Base-by-base conservation (phyloP, 148 eudicot species). In the Silene conica region DNA sequence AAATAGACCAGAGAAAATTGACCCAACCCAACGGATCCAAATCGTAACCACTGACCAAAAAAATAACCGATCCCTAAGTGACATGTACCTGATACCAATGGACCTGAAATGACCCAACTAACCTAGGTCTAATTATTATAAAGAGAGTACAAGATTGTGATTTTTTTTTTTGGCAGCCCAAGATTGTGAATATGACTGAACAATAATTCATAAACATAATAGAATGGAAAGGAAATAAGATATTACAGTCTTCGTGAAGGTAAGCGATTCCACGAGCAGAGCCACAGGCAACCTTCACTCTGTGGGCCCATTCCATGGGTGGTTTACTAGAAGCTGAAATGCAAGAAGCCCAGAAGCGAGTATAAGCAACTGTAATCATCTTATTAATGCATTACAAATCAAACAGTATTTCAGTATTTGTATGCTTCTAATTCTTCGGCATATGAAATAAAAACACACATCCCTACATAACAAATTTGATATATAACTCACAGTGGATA, bases 231-330 rank as follows among this genome's bases (percentile, higher is more conserved):
- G 62, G 18, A 52, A 45, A 75, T 4, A 15, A 65, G n/a, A 52
- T 72, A 71, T 82, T 85, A 90, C 96, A 90, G 70, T 86, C 92
- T 90, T 90, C 96, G 60, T 90, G 96, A 62, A 90, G 88, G 83
- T 90, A 90, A 68, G 96, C 88, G 21, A 90, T 69, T 80, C 96
- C 96, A 73, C 88, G 88, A 75, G 96, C 96, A 80, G 96, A 87
- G 81, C 96, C 96, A 81, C 87, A 88, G 60, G 93, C 90, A 81
- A 86, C 90, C 83, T 80, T 92, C 23, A 88, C 87, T 74, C 96
- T 84, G 73, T 84, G 86, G 43, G 83, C 73, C 98, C 98, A 93
- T 67, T 85, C 87, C 90, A 92, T 87, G 60, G 83, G 88, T 54
- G 87, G 88, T 83, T 82, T 86, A 68, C 84, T 89, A 73, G 88